Evolutionary conservation across 2,329 filamentous ascomycete species (phyloP).

Genomic region (Aspergillus piperis): DNA sequence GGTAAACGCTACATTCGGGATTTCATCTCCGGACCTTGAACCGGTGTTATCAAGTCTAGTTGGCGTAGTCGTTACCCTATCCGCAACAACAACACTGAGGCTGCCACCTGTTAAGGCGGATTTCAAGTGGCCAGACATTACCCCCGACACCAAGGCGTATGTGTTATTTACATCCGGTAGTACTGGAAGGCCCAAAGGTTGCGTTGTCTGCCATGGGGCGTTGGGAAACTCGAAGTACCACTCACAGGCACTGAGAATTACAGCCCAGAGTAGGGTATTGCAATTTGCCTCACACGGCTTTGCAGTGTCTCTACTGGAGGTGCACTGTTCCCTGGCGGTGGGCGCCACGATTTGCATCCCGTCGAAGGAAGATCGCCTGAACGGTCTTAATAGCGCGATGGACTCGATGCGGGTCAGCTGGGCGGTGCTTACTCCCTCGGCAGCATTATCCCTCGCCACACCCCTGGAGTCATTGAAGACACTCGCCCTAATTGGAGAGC

Average conservation of each 20-base stretch:
- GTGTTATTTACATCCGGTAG: neutral
- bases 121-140: too few species aligned
- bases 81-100: too few species aligned
- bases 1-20: too few species aligned
- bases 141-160: neutral
- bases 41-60: too few species aligned
- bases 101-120: too few species aligned
- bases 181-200: constrained; percentile 41
- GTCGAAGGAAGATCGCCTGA: constrained; percentile 42
- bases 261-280: constrained; percentile 54
- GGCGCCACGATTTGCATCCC: constrained; percentile 59
- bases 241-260: too few species aligned
- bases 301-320: constrained; percentile 51
- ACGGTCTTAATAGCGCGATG: constrained; percentile 49
- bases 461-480: neutral
- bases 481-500: neutral
- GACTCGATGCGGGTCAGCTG: constrained; percentile 48
- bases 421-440: neutral
- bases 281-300: constrained; percentile 53
- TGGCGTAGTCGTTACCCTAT: too few species aligned
- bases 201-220: constrained; percentile 14
- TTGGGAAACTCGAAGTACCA: too few species aligned
- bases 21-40: too few species aligned
- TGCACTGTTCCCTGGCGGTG: constrained; percentile 51
- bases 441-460: neutral